Evolutionary conservation across 495 filamentous ascomycete genomes (phyloP).

Genomic region (Lophiotrema nucula): DNA sequence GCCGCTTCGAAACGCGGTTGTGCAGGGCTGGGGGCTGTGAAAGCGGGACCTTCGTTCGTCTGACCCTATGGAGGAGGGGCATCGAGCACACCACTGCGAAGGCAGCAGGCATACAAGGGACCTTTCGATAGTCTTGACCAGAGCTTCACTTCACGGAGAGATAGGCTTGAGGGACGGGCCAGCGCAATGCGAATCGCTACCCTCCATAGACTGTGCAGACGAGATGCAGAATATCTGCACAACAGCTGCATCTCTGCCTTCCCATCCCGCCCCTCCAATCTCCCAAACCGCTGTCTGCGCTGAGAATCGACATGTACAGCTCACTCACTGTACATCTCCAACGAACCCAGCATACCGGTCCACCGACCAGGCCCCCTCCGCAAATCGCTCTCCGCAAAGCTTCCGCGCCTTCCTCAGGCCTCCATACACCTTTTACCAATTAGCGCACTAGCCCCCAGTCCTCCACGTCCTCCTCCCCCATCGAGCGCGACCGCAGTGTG

Average conservation of each 20-base stretch:
- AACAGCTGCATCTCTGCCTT: not conserved
- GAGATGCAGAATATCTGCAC: not conserved
- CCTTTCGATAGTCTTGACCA: not conserved
- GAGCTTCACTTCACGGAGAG: no score
- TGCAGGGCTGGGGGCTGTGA: conserved; percentile 5
- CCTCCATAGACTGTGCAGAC: not conserved
- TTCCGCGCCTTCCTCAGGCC: no score
- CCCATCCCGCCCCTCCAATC: not conserved
- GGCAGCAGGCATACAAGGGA: not conserved
- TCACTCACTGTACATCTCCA: not conserved
- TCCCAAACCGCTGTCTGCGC: not conserved
- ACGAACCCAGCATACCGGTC: not conserved
- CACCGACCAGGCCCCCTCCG: not conserved
- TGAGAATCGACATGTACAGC: not conserved
- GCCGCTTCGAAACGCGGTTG: conserved; percentile 15
- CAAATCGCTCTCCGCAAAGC: no score
- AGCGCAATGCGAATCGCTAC: not conserved
- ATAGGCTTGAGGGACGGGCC: no score
- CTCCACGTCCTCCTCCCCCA: no score
- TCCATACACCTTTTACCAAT: no score
- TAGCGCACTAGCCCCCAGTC: no score
- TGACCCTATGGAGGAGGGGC: not conserved
- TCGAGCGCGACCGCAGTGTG: no score
- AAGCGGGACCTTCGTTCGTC: not conserved
- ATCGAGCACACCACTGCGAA: not conserved